Conservation (phyloP, 148 eudicot genomes). For the Bassia scoparia region DNA sequence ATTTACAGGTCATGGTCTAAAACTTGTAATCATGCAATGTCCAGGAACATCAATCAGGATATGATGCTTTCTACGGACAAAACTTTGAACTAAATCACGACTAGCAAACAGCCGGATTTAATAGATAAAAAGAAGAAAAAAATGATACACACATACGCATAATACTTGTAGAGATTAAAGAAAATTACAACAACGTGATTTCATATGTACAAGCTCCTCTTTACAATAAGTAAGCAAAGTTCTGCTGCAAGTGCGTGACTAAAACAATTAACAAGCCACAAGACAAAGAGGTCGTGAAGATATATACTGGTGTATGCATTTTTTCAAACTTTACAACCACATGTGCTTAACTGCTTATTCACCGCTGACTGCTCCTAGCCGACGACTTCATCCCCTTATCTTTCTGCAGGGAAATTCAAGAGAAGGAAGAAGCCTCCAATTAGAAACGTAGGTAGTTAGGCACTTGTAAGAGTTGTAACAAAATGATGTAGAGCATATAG, state of each 20-base stretch:
- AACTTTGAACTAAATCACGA: background rate
- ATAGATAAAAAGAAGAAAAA: background rate
- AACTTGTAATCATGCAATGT: background rate
- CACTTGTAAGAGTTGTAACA: no score
- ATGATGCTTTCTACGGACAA: background rate
- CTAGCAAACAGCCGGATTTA: background rate
- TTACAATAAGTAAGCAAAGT: slow-evolving; percentile 11
- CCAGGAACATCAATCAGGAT: background rate
- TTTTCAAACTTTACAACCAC: slow-evolving; percentile 11
- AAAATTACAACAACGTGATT: background rate
- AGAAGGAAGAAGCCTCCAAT: background rate
- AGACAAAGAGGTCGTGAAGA: slow-evolving; percentile 2
- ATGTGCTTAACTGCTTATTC: slow-evolving; percentile 12
- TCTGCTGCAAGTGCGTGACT: slow-evolving; percentile 3
- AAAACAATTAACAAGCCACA: slow-evolving; percentile 7
- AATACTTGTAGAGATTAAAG: background rate
- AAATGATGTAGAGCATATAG: slow-evolving; percentile 1
- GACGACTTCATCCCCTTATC: slow-evolving; percentile 13
- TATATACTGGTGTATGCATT: background rate
- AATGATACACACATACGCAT: no score
- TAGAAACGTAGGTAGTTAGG: background rate
- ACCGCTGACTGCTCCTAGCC: slow-evolving; percentile 14
- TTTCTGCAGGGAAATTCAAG: slow-evolving; percentile 15
- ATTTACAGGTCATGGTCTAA: background rate
- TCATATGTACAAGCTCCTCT: slow-evolving; percentile 13